These are phyloP conservation scores for Ceriops zippeliana DNA, from an alignment of 345 rosid genomes.

Conservation along the genomic window DNA sequence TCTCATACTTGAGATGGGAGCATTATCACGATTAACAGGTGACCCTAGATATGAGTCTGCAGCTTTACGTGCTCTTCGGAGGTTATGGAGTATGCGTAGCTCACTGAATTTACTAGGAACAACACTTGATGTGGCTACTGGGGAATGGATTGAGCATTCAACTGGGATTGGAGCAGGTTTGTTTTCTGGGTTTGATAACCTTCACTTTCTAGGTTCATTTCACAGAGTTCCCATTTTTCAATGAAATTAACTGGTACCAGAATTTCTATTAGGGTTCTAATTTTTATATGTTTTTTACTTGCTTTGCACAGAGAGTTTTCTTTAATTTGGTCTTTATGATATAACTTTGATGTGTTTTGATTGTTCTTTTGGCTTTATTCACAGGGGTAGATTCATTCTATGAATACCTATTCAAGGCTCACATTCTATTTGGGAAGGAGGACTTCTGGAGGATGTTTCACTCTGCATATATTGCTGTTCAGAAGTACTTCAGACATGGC, in stretches of 20 bases:
- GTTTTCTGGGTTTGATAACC: conserved; percentile 15
- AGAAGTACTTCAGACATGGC: conserved; percentile 91
- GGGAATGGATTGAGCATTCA: conserved; percentile 88
- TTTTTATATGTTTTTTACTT: background rate
- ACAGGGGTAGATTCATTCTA: conserved; percentile 96
- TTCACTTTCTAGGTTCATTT: conserved; percentile 2
- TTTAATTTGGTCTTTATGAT: conserved; percentile 3
- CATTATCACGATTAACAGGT: conserved; percentile 82
- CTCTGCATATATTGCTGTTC: conserved; percentile 84
- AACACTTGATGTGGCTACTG: conserved; percentile 70
- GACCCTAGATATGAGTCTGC: conserved; percentile 84
- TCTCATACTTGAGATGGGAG: conserved; percentile 96
- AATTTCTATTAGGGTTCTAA: background rate
- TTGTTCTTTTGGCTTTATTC: conserved; percentile 27
- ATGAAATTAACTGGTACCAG: background rate
- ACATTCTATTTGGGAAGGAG: conserved; percentile 92
- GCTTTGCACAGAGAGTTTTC: conserved; percentile 2
- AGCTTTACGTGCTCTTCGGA: conserved; percentile 82
- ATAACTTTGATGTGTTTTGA: conserved; percentile 26
- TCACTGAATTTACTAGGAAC: conserved; percentile 84
- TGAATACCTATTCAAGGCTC: conserved; percentile 87
- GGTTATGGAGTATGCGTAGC: conserved; percentile 96
- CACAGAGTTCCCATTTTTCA: conserved; percentile 2
- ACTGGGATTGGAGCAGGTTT: conserved; percentile 97
- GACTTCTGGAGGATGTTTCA: conserved; percentile 96